A percentile compares a stretch with the other conserved stretches of the same genome.
Conservation (phyloP, 176 grass and related monocot species). For the Thinopyrum elongatum region DNA sequence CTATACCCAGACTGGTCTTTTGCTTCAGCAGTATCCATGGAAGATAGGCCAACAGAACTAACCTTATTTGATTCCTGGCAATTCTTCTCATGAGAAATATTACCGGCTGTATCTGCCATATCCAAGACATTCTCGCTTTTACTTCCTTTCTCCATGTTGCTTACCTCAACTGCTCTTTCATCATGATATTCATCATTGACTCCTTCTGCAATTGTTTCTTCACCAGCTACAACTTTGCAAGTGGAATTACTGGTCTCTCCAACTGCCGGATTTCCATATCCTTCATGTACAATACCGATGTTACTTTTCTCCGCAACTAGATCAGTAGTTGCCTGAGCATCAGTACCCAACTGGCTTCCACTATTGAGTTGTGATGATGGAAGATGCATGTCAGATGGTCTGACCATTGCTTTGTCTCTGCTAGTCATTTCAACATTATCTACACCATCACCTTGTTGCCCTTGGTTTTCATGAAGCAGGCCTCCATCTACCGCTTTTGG, state of each 20-base stretch:
- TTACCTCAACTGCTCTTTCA: conserved; percentile 23
- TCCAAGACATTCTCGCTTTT: conserved; percentile 29
- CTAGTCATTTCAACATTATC: conserved; percentile 19
- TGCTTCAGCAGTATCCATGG: conserved; percentile 26
- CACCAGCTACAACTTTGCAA: conserved; percentile 20
- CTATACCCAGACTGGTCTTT: conserved; percentile 25
- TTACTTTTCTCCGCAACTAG: conserved; percentile 35
- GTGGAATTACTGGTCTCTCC: conserved; percentile 1
- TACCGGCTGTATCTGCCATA: conserved; percentile 9
- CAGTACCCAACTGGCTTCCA: conserved; percentile 21
- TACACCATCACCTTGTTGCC: conserved; percentile 24
- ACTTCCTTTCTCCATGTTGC: conserved; percentile 26
- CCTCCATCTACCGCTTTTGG: conserved; percentile 21
- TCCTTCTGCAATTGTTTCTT: conserved; percentile 24
- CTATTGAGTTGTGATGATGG: conserved; percentile 16
- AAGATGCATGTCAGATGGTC: conserved; percentile 21
- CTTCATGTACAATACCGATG: conserved; percentile 9
- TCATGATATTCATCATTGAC: conserved; percentile 21
- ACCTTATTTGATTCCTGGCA: conserved; percentile 41
- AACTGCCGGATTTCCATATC: conserved; percentile 21
- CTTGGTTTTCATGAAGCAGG: conserved; percentile 11
- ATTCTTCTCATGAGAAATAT: conserved; percentile 47
- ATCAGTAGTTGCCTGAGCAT: conserved; percentile 33
- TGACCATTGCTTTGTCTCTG: conserved; percentile 22
- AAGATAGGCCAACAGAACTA: conserved; percentile 31